phyloP scores from a whole-genome alignment of 768 basidiomycete genomes.

The Pleurotus ostreatus region DNA sequence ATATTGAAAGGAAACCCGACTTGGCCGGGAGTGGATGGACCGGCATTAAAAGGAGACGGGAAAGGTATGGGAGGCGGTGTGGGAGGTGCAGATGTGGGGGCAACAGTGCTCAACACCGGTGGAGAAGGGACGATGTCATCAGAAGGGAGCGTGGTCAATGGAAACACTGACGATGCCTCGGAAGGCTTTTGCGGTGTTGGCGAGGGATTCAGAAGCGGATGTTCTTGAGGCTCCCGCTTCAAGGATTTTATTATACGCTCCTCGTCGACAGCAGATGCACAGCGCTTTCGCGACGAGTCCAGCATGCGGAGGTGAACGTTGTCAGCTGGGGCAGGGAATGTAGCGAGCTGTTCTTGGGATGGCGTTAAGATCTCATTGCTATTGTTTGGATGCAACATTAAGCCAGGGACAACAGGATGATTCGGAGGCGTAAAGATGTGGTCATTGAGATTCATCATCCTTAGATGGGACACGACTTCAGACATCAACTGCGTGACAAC shows the following conservation, averaged over 20 bases:
- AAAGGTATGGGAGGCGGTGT: slow-evolving; percentile 27
- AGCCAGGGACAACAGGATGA: not conserved
- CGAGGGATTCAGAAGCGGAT: slow-evolving; percentile 27
- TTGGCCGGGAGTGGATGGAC: not conserved
- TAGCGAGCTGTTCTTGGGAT: not conserved
- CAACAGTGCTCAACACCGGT: slow-evolving; percentile 11
- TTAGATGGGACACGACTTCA: slow-evolving; percentile 1
- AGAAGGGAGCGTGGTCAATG: slow-evolving; percentile 16
- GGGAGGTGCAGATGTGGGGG: slow-evolving; percentile 21
- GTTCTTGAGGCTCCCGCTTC: slow-evolving; percentile 47
- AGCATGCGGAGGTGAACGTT: slow-evolving; percentile 22
- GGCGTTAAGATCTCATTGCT: not conserved
- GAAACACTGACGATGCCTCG: slow-evolving; percentile 7
- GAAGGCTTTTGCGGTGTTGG: slow-evolving; percentile 12
- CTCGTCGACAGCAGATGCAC: slow-evolving; percentile 33
- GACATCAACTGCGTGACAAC: slow-evolving; percentile 7
- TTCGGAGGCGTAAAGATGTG: not conserved
- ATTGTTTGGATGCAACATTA: not conserved
- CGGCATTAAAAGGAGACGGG: not conserved
- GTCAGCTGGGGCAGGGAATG: slow-evolving; percentile 10
- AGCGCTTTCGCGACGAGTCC: slow-evolving; percentile 41
- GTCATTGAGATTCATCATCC: not conserved
- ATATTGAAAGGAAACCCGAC: slow-evolving; percentile 3
- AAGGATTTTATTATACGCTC: slow-evolving; percentile 40
- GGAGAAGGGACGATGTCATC: slow-evolving; percentile 10